Base-by-base conservation (phyloP, 345 rosid genomes). In the Populus simonii region DNA sequence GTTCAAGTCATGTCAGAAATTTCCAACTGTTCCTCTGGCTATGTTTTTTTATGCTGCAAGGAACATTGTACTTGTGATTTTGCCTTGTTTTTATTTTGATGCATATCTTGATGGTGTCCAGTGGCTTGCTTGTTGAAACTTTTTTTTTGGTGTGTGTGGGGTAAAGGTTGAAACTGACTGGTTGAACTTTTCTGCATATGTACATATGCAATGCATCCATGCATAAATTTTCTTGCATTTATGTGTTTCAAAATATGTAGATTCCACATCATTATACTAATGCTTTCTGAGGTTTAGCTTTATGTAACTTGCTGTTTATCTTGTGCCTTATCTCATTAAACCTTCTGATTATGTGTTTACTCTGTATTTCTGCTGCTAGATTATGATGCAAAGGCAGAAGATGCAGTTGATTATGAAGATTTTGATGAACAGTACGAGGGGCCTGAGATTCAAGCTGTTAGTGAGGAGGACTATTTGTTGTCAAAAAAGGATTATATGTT, bases 401-500 rank as follows among this genome's bases (percentile, higher is more conserved):
- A 92, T 91, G 98, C 98, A 25, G 88, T 93, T 83, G 95, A 96
- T 83, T 96, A 92, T 81, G 96, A 93, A 82, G 98, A 96, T 86
- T 81, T 96, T 78, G 99, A 96, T 75, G 99, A 96, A 88, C 91
- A 89, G 80, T 96, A 93, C 61, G 99, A 96, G 75, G 97, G 97
- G 23, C 97, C 94, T 4, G 98, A 96, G 87, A 86, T 83, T 82
- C 93, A 92, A 79, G 90, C 86, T 81, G 91, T 84, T 33, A 83
- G 84, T 16, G 98, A 93, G 88, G 99, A 92, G 87, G 97, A 91
- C 76, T 86, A 89, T 83, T 82, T 92, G 79, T 87, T 93, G 74
- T 89, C 97, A 43, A 89, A 87, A 78, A 91, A 85, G 81, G 91
- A 89, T 41, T 93, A 85, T 84, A 84, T 92, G 79, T 78, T 89